phyloP scores from a whole-genome alignment of 192 early-diverging fungal genomes.

The Rhizophagus prolifer region DNA sequence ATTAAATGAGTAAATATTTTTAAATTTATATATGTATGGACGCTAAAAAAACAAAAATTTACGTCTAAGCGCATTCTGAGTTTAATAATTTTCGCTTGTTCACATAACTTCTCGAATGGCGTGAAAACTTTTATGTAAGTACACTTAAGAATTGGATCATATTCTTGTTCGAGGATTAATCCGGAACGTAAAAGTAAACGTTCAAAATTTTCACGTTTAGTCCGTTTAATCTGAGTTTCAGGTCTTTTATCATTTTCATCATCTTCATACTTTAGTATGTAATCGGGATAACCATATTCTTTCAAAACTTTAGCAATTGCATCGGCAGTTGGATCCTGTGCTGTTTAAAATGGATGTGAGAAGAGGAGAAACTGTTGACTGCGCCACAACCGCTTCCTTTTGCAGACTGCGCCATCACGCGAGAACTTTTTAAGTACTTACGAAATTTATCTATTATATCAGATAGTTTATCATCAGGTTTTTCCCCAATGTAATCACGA shows the following conservation, averaged over 20 bases:
- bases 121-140: conserved; percentile 43
- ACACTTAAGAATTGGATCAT: conserved; percentile 34
- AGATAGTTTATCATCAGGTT: conserved; percentile 30
- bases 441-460: conserved; percentile 38
- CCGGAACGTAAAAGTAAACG: conserved; percentile 37
- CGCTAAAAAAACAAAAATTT: not conserved
- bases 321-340: conserved; percentile 36
- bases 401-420: not conserved
- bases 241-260: not conserved
- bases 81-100: conserved; percentile 38
- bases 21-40: conserved; percentile 4
- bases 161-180: conserved; percentile 42
- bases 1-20: not conserved
- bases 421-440: conserved; percentile 13
- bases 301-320: conserved; percentile 43
- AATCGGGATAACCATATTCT: conserved; percentile 38
- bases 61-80: conserved; percentile 40
- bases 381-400: no score
- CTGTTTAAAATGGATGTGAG: conserved; percentile 15
- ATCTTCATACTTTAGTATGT: conserved; percentile 40
- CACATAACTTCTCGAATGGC: conserved; percentile 43
- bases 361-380: no score
- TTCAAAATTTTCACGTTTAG: conserved; percentile 36
- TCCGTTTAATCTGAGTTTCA: no score
- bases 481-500: conserved; percentile 19